Percentiles rank a stretch among this genome's conserved stretches.
Conservation (phyloP, 768 basidiomycete genomes). For the Lactifluus hygrophoroides region DNA sequence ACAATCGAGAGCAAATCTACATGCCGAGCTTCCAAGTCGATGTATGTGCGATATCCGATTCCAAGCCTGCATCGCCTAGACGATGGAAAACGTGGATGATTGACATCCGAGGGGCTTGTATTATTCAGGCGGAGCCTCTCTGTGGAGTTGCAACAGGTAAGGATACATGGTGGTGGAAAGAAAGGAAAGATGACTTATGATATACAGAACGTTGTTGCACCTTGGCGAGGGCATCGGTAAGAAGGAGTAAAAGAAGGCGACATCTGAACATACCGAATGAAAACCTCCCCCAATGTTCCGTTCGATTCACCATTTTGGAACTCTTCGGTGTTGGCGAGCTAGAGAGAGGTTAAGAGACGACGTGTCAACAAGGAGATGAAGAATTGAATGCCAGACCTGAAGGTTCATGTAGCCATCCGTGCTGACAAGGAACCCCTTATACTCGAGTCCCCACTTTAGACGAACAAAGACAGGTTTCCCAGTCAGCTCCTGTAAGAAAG, state of each 20-base stretch:
- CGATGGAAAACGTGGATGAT: neutral
- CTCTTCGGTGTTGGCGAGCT: constrained; percentile 99
- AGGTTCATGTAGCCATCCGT: constrained; percentile 99
- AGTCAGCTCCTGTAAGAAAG: constrained; percentile 96
- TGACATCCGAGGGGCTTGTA: neutral
- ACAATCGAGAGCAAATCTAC: constrained; percentile 8
- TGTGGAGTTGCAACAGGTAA: constrained; percentile 12
- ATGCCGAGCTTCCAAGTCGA: neutral
- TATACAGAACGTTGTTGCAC: constrained; percentile 95
- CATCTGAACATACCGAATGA: constrained; percentile 68
- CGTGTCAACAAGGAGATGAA: neutral
- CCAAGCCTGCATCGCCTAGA: neutral
- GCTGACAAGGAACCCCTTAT: constrained; percentile 97
- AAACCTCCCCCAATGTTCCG: constrained; percentile 96
- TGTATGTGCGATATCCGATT: neutral
- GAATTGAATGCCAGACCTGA: constrained; percentile 50
- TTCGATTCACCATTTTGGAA: constrained; percentile 94
- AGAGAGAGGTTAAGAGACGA: neutral
- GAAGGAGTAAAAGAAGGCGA: neutral
- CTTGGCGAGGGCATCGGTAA: constrained; percentile 31
- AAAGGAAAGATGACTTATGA: constrained; percentile 55
- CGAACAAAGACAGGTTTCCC: constrained; percentile 93
- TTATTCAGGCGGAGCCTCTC: constrained; percentile 19
- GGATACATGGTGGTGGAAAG: neutral
- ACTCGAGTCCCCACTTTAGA: constrained; percentile 98